These are phyloP conservation scores for Mentha longifolia DNA, from an alignment of 257 asterid genomes.

Conservation along the genomic window DNA sequence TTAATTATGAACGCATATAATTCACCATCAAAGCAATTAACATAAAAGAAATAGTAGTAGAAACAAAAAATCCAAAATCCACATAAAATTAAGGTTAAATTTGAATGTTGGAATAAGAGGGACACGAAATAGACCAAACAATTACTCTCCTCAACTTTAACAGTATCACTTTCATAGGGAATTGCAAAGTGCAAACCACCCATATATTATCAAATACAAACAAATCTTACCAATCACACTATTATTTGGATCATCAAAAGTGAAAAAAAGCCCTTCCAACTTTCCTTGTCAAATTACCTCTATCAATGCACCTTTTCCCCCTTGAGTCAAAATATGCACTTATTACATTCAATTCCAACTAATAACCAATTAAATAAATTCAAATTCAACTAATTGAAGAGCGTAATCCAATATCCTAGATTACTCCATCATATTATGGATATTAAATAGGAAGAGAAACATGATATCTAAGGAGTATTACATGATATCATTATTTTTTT, in stretches of 20 bases:
- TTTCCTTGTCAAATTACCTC: slow-evolving; percentile 31
- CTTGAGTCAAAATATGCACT: slow-evolving; percentile 47
- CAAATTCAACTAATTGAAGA: too few species aligned
- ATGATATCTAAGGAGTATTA: not conserved
- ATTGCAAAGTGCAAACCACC: slow-evolving; percentile 28
- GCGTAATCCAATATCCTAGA: not conserved
- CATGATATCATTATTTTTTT: not conserved
- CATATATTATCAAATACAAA: slow-evolving; percentile 1
- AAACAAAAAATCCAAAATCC: not conserved
- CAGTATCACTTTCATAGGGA: slow-evolving; percentile 39
- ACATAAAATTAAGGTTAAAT: not conserved
- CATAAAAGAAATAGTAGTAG: not conserved
- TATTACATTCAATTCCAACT: slow-evolving; percentile 40
- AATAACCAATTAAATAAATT: slow-evolving; percentile 9
- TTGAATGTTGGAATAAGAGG: slow-evolving; percentile 39
- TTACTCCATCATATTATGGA: not conserved
- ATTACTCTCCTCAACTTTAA: slow-evolving; percentile 31
- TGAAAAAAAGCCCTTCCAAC: slow-evolving; percentile 46
- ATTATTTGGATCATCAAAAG: slow-evolving; percentile 25
- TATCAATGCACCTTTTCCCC: slow-evolving; percentile 37
- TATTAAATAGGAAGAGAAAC: not conserved
- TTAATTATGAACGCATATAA: too few species aligned
- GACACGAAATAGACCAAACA: slow-evolving; percentile 41
- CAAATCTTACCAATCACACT: slow-evolving; percentile 27
- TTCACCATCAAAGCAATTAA: too few species aligned